Evolutionary conservation across 2,329 filamentous ascomycete genomes (phyloP).

Genomic region (Hypoxylon sp.): DNA sequence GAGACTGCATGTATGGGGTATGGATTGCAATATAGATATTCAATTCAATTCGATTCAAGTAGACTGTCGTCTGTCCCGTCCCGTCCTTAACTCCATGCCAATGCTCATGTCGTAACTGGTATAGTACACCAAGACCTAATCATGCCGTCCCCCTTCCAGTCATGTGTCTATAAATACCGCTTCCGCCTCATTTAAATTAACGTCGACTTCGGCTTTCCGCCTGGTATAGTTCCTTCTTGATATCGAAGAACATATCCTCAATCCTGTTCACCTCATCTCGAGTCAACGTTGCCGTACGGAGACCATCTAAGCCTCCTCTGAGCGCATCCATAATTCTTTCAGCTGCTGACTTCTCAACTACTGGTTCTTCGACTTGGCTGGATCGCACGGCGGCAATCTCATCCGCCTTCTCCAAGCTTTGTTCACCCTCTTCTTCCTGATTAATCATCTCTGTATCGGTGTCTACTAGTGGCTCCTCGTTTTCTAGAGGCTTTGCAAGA

Average conservation of each 20-base stretch:
- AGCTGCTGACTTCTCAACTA: slow-evolving; percentile 55
- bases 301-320: slow-evolving; percentile 69
- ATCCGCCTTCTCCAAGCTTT: slow-evolving; percentile 16
- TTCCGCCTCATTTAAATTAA: slow-evolving; percentile 17
- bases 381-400: slow-evolving; percentile 6
- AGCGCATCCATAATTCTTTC: slow-evolving; percentile 69
- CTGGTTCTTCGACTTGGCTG: slow-evolving; percentile 30
- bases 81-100: slow-evolving; percentile 36
- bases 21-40: slow-evolving; percentile 1
- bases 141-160: slow-evolving; percentile 21
- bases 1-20: not conserved
- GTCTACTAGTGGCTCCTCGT: slow-evolving; percentile 25
- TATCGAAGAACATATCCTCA: slow-evolving; percentile 84
- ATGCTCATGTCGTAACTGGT: slow-evolving; percentile 31
- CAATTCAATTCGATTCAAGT: slow-evolving; percentile 24
- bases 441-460: slow-evolving; percentile 24
- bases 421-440: slow-evolving; percentile 35
- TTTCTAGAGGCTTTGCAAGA: slow-evolving; percentile 34
- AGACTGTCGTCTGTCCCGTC: slow-evolving; percentile 27
- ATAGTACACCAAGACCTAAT: slow-evolving; percentile 18
- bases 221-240: slow-evolving; percentile 80
- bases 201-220: slow-evolving; percentile 71
- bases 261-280: slow-evolving; percentile 77
- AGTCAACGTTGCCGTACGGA: slow-evolving; percentile 72
- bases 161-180: slow-evolving; percentile 25